Base-by-base conservation (phyloP, 495 filamentous ascomycete species). In the Hyaloscypha finlandica region DNA sequence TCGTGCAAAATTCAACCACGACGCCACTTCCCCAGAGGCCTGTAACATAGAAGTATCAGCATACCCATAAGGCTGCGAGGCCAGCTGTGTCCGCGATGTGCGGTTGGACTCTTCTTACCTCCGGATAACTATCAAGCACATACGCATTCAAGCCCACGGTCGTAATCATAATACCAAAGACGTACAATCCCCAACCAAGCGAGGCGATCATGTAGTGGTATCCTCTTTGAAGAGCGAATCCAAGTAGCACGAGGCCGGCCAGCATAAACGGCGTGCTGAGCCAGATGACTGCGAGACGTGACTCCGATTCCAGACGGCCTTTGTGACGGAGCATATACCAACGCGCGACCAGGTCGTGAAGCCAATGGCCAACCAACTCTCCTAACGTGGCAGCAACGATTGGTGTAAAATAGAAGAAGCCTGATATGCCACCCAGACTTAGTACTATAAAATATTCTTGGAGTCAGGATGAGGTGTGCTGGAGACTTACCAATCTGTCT, bases 321-420 rank as follows among this genome's bases (percentile, higher is more conserved):
- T 42, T 4, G 60, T 76, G 72, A 6, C 52, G 42, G 6, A 8
- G 12, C 20, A 64, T 32, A 39, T 64, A 64, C 8, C 5, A 12
- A 20, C 52, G 20, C 48, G 37, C 52, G 19, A 78, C 67, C 54
- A 75, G 74, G 60, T 79, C 77, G 57, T 78, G 74, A 68, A 78
- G 74, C 64, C 66, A 78, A 61, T 77, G 77, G 59, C 77, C 77
- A 70, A 69, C 77, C 14, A 72, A 14, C 65, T 79, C 77, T 25
- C 70, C 75, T 29, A 73, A 20, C 25, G 74, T 16, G 32, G 72
- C 71, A 30, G 72, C 76, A 14, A 79, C 66, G 63, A 76, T 73
- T 5, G 77, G 77, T 20, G 77, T 74, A 31, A 76, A 71, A 68
- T 70, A 79, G 32, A 76, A 66, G 52, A 77, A 69, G 2, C 72